Evolutionary conservation across 352 stramenopile genomes (phyloP).

Genomic region (Pythium oligandrum): DNA sequence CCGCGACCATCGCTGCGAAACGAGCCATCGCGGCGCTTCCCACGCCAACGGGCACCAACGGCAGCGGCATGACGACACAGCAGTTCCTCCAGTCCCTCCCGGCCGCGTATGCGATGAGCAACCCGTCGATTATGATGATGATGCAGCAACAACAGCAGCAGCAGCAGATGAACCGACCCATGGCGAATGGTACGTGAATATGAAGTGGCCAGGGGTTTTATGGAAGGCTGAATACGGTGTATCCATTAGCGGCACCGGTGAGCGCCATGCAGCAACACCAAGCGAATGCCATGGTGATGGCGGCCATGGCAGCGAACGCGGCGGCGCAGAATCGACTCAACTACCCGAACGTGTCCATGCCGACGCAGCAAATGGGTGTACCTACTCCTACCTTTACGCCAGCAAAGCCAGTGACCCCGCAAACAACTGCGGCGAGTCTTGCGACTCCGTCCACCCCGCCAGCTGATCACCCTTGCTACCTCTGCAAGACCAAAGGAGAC

Average conservation of each 20-base stretch:
- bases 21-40: constrained; percentile 14
- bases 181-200: neutral
- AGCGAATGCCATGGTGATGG: constrained; percentile 18
- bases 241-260: too few species aligned
- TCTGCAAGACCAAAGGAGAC: constrained; percentile 47
- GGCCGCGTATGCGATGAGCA: constrained; percentile 14
- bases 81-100: constrained; percentile 32
- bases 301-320: constrained; percentile 10
- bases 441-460: too few species aligned
- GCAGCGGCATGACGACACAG: constrained; percentile 22
- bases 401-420: too few species aligned
- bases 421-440: too few species aligned
- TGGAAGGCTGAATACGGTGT: too few species aligned
- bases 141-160: constrained; percentile 18
- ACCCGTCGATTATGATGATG: constrained; percentile 26
- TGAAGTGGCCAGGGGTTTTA: too few species aligned
- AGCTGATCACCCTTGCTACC: constrained; percentile 28
- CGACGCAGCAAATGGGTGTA: too few species aligned
- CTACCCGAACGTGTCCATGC: too few species aligned
- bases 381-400: too few species aligned
- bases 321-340: neutral
- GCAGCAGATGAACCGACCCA: constrained; percentile 11
- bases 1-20: constrained; percentile 20
- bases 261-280: neutral
- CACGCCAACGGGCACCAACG: neutral